These are phyloP conservation scores for Lactarius psammicola DNA, from an alignment of 768 basidiomycete species.

Conservation along the genomic window DNA sequence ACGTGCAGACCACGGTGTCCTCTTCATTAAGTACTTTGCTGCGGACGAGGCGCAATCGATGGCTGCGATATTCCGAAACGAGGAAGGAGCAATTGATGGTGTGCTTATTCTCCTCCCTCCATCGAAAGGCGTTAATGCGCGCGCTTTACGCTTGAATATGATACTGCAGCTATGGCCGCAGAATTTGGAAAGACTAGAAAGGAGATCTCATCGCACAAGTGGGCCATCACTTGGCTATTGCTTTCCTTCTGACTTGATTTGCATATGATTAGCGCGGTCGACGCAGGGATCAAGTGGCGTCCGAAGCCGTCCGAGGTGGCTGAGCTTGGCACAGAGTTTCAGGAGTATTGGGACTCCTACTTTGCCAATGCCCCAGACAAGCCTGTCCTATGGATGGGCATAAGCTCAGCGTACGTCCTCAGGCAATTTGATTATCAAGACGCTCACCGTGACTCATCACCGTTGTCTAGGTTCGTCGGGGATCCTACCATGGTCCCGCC, in stretches of 20 bases:
- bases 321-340: constrained; percentile 49
- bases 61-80: no score
- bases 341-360: constrained; percentile 48
- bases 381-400: constrained; percentile 47
- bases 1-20: no score
- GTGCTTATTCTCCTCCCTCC: no score
- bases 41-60: no score
- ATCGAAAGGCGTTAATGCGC: no score
- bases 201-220: no score
- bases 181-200: no score
- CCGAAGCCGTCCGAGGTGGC: constrained; percentile 50
- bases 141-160: no score
- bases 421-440: background rate
- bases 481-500: constrained; percentile 23
- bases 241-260: background rate
- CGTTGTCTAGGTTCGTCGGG: constrained; percentile 21
- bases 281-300: constrained; percentile 57
- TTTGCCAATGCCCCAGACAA: constrained; percentile 55
- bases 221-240: no score
- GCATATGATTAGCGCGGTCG: constrained; percentile 32
- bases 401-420: constrained; percentile 42
- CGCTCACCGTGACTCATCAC: background rate
- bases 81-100: no score
- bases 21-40: no score
- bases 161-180: no score